Percentiles rank a stretch among this genome's conserved stretches.
phyloP scores from a whole-genome alignment of 495 filamentous ascomycete genomes.

The Viridothelium virens region DNA sequence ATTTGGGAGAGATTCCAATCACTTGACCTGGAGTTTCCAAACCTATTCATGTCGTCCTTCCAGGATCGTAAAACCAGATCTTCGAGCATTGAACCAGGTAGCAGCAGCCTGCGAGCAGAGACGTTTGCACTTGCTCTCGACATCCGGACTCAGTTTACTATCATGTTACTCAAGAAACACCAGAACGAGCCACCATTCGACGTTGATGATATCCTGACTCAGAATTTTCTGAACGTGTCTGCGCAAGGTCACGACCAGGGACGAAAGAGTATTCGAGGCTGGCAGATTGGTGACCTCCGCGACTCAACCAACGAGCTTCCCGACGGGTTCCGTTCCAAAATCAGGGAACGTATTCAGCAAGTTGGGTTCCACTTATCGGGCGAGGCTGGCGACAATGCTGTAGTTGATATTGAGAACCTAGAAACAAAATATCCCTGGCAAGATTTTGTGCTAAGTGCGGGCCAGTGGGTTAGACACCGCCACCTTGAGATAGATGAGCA shows the following conservation, averaged over 20 bases:
- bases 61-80: background rate
- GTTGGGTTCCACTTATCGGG: conserved; percentile 4
- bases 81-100: conserved; percentile 13
- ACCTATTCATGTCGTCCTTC: conserved; percentile 4
- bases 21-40: conserved; percentile 4
- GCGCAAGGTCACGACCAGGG: background rate
- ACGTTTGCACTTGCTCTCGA: conserved; percentile 14
- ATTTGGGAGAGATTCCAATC: conserved; percentile 11
- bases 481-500: conserved; percentile 19
- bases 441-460: conserved; percentile 16
- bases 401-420: conserved; percentile 10
- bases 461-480: conserved; percentile 18
- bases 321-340: background rate
- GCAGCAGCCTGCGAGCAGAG: conserved; percentile 9
- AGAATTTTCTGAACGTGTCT: background rate
- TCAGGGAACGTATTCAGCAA: background rate
- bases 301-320: background rate
- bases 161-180: conserved; percentile 11
- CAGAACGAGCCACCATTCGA: background rate
- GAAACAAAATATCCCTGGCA: conserved; percentile 18
- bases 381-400: background rate
- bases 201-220: background rate
- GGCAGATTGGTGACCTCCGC: conserved; percentile 11
- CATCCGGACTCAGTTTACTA: conserved; percentile 13
- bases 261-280: background rate